A percentile compares a stretch with the other conserved stretches of the same genome.
Conservation (phyloP, 2,329 filamentous ascomycete genomes). For the Penicillium occitanis region DNA sequence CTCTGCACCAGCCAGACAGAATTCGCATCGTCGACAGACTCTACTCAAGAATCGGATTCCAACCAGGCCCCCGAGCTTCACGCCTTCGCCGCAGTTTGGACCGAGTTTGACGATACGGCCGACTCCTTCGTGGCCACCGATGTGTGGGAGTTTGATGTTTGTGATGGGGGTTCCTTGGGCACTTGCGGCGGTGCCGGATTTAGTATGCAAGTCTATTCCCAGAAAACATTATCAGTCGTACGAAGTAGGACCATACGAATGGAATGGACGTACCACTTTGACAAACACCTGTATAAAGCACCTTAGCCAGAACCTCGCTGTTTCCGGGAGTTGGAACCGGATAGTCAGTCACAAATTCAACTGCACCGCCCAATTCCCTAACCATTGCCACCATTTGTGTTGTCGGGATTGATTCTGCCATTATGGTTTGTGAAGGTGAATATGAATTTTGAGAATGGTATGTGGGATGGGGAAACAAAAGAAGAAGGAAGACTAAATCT, state of each 20-base stretch:
- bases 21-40: slow-evolving; percentile 47
- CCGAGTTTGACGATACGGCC: slow-evolving; percentile 45
- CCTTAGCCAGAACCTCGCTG: slow-evolving; percentile 48
- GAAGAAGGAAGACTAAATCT: neutral
- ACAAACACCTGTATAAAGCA: slow-evolving; percentile 48
- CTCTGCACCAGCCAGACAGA: slow-evolving; percentile 43
- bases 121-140: slow-evolving; percentile 50
- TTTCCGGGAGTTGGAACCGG: slow-evolving; percentile 41
- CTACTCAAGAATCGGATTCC: slow-evolving; percentile 47
- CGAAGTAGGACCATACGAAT: neutral
- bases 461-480: neutral
- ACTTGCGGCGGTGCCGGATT: slow-evolving; percentile 40
- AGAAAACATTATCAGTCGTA: neutral
- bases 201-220: slow-evolving; percentile 42
- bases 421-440: neutral
- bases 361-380: slow-evolving; percentile 39
- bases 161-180: slow-evolving; percentile 44
- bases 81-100: slow-evolving; percentile 33
- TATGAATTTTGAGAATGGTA: too few species aligned
- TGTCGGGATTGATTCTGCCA: slow-evolving; percentile 22
- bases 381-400: slow-evolving; percentile 46
- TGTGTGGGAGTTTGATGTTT: slow-evolving; percentile 47
- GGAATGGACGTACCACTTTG: slow-evolving; percentile 40
- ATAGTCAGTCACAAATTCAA: slow-evolving; percentile 45
- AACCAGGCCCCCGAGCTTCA: slow-evolving; percentile 43